phyloP scores from a whole-genome alignment of 176 grass and related monocot species.

The Rhipidocladum racemiflorum region DNA sequence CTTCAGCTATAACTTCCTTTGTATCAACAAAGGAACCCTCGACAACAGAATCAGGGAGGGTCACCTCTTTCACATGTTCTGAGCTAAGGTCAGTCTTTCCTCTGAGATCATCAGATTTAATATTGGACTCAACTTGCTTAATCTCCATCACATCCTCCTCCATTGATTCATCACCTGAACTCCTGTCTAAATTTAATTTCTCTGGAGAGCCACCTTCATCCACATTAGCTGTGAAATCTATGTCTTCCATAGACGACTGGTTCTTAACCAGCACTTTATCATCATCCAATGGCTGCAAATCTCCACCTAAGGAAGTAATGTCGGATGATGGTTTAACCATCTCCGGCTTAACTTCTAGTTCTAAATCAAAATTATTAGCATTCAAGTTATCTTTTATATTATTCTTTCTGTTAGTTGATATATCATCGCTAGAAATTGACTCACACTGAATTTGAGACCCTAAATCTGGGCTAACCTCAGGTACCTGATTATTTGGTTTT shows the following conservation, averaged over 20 bases:
- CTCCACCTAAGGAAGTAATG: conserved; percentile 70
- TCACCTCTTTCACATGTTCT: conserved; percentile 48
- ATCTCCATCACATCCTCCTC: conserved; percentile 85
- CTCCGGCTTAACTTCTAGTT: conserved; percentile 94
- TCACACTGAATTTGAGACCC: conserved; percentile 89
- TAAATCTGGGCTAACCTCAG: conserved; percentile 85
- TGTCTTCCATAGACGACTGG: conserved; percentile 69
- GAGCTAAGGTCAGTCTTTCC: conserved; percentile 48
- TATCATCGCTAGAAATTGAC: conserved; percentile 87
- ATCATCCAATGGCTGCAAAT: conserved; percentile 73
- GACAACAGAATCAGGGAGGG: conserved; percentile 42
- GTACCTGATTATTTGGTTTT: conserved; percentile 81
- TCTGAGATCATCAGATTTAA: conserved; percentile 41
- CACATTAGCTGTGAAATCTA: conserved; percentile 62
- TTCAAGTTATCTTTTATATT: conserved; percentile 94
- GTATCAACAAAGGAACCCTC: conserved; percentile 38
- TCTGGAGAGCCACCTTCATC: conserved; percentile 79
- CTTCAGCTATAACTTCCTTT: conserved; percentile 61
- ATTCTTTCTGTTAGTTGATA: conserved; percentile 90
- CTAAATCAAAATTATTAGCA: conserved; percentile 99
- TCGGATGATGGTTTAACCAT: conserved; percentile 78
- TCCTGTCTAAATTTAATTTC: conserved; percentile 97
- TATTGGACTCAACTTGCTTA: conserved; percentile 67
- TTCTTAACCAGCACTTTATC: conserved; percentile 73
- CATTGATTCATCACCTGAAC: conserved; percentile 98